These are phyloP conservation scores for Viola odorata DNA, from an alignment of 345 rosid genomes.

Conservation along the genomic window DNA sequence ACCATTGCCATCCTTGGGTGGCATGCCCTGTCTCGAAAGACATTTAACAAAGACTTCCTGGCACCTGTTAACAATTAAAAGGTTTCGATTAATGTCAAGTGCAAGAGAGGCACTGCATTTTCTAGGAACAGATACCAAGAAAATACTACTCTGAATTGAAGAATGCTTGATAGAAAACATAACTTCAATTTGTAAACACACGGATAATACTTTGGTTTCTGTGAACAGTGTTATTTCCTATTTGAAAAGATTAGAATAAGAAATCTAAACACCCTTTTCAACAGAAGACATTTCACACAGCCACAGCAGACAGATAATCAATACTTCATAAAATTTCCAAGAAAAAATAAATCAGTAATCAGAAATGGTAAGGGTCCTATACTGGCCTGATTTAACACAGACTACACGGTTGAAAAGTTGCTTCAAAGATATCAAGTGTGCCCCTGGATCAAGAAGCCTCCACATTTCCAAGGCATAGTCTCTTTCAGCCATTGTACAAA, in stretches of 20 bases:
- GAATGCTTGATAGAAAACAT: background rate
- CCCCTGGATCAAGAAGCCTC: slow-evolving; percentile 97
- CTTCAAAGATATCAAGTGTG: slow-evolving; percentile 63
- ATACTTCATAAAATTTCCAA: slow-evolving; percentile 1
- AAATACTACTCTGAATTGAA: background rate
- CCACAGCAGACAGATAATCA: background rate
- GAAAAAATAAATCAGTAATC: slow-evolving; percentile 8
- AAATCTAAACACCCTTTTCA: too few species aligned
- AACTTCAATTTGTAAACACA: too few species aligned
- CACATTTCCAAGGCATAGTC: slow-evolving; percentile 99
- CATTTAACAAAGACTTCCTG: slow-evolving; percentile 74
- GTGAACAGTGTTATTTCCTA: background rate
- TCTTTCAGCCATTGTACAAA: slow-evolving; percentile 99
- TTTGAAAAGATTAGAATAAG: too few species aligned
- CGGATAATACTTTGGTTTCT: background rate
- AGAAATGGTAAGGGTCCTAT: background rate
- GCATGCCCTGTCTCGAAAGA: slow-evolving; percentile 78
- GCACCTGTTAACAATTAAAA: slow-evolving; percentile 46
- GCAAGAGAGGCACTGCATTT: slow-evolving; percentile 1
- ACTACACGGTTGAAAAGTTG: slow-evolving; percentile 77
- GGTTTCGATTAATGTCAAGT: background rate
- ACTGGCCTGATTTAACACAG: slow-evolving; percentile 91
- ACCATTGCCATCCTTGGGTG: slow-evolving; percentile 99
- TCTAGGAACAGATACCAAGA: too few species aligned
- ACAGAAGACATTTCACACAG: too few species aligned